Base-by-base conservation (phyloP, 2,329 filamentous ascomycete species). In the Pestalotiopsis sp. region DNA sequence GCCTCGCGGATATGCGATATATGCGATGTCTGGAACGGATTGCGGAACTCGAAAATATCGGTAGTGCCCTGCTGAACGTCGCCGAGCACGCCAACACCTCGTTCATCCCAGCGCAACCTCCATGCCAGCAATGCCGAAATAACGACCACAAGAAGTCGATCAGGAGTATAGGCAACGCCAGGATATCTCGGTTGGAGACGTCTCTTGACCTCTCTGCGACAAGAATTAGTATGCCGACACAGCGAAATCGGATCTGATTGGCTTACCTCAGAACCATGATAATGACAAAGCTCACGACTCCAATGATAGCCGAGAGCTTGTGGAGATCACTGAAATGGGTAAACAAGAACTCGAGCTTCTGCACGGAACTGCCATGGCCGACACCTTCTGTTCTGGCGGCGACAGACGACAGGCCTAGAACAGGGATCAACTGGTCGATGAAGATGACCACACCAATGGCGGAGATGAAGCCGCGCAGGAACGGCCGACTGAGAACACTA, bases 361-460 rank as follows among this genome's bases (percentile, higher is more conserved):
- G 91, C 62, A 96, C 86, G 65, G 92, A 95, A 78, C 93, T 98
- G 17, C 93, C 94, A 76, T 98, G 95, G 58, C 89, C 88, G 2
- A 94, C 88, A n/a, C 88, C 86, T 2, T 84, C n/a, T 2, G 80
- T 77, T 17, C 91, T 81, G 66, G 89, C 89, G 0, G 94, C 93
- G 20, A 90, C 81, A 1, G 86, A 82, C 49, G 85, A 86, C 25
- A 99, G 85, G 0, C 96, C 96, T 75, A 97, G 87, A 80, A 98
- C 94, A 0, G 95, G 95, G 66, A 98, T 93, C 59, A 97, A 84
- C 81, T 99, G 96, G 79, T 98, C 96, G 45, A 98, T 94, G 52
- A 97, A 90, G 77, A 99, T 98, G 72, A 98, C 95, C 68, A 98
- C 93, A 63, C 96, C 96, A 78, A 99, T 97, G 65, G 96, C 96